Evolutionary conservation across 306 rosid species (phyloP).

Genomic region (Herpetospermum pedunculosum): DNA sequence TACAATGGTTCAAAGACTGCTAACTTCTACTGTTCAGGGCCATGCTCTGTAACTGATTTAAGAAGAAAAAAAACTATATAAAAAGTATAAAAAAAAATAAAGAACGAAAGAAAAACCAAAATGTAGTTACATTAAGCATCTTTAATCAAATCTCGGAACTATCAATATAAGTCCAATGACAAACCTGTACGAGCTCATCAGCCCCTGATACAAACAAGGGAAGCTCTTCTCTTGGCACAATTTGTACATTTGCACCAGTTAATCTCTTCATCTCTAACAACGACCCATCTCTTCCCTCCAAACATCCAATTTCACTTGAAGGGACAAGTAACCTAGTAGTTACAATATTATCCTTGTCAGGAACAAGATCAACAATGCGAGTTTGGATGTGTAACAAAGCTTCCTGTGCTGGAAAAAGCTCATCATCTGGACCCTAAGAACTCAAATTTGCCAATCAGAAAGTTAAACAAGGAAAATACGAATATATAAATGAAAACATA

Average conservation of each 20-base stretch:
- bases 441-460: slow-evolving; percentile 15
- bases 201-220: slow-evolving; percentile 55
- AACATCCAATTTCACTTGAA: slow-evolving; percentile 64
- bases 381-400: slow-evolving; percentile 93
- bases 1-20: slow-evolving; percentile 3
- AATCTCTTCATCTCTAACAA: slow-evolving; percentile 61
- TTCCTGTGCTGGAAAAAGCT: slow-evolving; percentile 98
- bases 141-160: not conserved
- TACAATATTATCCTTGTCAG: slow-evolving; percentile 60
- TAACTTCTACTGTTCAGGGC: not conserved
- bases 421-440: slow-evolving; percentile 81
- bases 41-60: not conserved
- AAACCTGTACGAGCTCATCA: slow-evolving; percentile 83
- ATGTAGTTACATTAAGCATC: not conserved
- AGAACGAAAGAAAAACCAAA: not conserved
- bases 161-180: slow-evolving; percentile 17
- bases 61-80: not conserved
- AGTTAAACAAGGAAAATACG: not conserved
- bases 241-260: slow-evolving; percentile 73
- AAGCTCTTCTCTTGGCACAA: slow-evolving; percentile 70
- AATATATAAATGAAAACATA: not conserved
- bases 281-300: slow-evolving; percentile 86
- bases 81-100: not conserved
- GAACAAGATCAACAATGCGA: slow-evolving; percentile 71
- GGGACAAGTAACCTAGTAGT: slow-evolving; percentile 85